A percentile compares a stretch with the other conserved stretches of the same genome.
phyloP scores from a whole-genome alignment of 352 stramenopile species.

The Thraustochytrium sp. region DNA sequence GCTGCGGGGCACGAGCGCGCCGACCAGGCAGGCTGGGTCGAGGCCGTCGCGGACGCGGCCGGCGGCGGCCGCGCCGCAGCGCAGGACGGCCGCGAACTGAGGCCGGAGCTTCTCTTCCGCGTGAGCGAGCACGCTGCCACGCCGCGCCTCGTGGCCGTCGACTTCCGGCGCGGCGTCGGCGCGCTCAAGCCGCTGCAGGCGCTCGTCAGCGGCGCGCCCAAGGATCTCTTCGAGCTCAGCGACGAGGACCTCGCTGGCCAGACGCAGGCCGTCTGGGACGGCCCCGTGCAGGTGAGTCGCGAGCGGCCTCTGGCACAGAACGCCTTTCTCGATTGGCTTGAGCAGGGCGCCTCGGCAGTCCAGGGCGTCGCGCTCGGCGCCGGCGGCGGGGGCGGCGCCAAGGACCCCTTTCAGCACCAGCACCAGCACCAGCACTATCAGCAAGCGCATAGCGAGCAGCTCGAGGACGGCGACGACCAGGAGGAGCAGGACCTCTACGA shows the following conservation, averaged over 20 bases:
- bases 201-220: not conserved
- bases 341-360: not conserved
- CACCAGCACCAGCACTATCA: not conserved
- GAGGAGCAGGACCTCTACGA: constrained; percentile 4
- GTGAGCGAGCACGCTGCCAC: not conserved
- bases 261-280: not conserved
- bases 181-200: not conserved
- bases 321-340: constrained; percentile 21
- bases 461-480: not conserved
- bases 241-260: not conserved
- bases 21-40: not conserved
- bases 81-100: not conserved
- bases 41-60: not conserved
- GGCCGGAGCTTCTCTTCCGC: not conserved
- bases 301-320: not conserved
- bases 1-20: not conserved
- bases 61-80: not conserved
- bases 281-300: not conserved
- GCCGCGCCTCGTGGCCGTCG: constrained; percentile 1
- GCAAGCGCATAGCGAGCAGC: not conserved
- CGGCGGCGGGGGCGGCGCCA: no score
- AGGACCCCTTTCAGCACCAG: no score
- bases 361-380: not conserved
- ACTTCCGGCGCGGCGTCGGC: not conserved
- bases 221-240: not conserved